Percentiles rank a stretch among this genome's conserved stretches.
Conservation (phyloP, 2,329 filamentous ascomycete genomes). For the Penicillium sp. region DNA sequence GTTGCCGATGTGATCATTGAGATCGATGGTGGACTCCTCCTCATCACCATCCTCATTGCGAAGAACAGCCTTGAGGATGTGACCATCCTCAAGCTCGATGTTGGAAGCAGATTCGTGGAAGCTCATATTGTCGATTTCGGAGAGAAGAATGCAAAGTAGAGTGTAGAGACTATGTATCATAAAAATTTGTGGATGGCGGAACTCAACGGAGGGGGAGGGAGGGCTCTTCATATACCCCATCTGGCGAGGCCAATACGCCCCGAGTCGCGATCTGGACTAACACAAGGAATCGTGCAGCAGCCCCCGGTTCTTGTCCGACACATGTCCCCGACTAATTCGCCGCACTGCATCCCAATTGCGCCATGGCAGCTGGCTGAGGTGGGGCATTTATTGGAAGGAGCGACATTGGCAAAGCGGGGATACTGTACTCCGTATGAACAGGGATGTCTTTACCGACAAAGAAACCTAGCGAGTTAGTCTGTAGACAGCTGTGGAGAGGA, state of each 20-base stretch:
- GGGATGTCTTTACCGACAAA: neutral
- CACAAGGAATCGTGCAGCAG: slow-evolving; percentile 6
- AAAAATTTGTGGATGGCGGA: neutral
- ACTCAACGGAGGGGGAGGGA: neutral
- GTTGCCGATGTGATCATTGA: slow-evolving; percentile 54
- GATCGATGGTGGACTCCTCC: slow-evolving; percentile 48
- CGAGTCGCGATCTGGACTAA: neutral
- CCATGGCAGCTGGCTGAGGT: slow-evolving; percentile 8
- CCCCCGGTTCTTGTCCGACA: slow-evolving; percentile 16
- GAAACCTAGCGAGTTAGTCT: neutral
- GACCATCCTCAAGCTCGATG: slow-evolving; percentile 51
- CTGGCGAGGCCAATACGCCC: neutral
- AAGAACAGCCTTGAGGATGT: slow-evolving; percentile 49
- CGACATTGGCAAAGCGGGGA: slow-evolving; percentile 7
- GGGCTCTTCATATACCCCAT: slow-evolving; percentile 10
- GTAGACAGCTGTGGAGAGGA: neutral
- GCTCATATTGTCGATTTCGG: slow-evolving; percentile 37
- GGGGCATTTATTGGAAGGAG: slow-evolving; percentile 1
- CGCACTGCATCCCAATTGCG: slow-evolving; percentile 7
- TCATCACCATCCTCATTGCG: slow-evolving; percentile 44
- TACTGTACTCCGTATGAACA: neutral
- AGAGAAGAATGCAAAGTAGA: neutral
- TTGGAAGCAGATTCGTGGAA: slow-evolving; percentile 52
- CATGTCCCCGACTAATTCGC: slow-evolving; percentile 21
- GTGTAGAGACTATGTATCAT: neutral